Evolutionary conservation across 2,329 filamentous ascomycete genomes (phyloP).

Genomic region (Exophiala xenobiotica): DNA sequence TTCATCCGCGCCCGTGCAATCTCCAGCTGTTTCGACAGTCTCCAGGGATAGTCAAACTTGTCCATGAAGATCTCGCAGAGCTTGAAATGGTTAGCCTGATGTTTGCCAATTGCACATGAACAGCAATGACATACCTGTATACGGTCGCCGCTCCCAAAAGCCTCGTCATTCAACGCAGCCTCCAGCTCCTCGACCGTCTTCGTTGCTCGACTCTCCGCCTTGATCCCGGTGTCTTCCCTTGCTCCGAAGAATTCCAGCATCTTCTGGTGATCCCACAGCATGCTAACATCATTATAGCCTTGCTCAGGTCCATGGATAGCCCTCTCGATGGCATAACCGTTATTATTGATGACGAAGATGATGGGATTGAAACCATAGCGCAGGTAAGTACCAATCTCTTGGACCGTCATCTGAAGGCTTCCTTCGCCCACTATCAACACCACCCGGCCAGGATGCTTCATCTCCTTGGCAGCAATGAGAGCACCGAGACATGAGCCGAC

Average conservation of each 20-base stretch:
- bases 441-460: constrained; percentile 25
- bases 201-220: constrained; percentile 23
- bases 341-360: constrained; percentile 33
- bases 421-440: constrained; percentile 33
- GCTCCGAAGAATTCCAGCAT: constrained; percentile 31
- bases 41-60: constrained; percentile 24
- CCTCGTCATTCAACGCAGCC: constrained; percentile 18
- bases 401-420: constrained; percentile 33
- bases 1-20: constrained; percentile 7
- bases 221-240: constrained; percentile 39
- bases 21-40: constrained; percentile 19
- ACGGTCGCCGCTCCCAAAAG: constrained; percentile 19
- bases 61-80: constrained; percentile 27
- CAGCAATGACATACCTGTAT: constrained; percentile 15
- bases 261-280: constrained; percentile 32
- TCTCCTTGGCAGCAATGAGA: constrained; percentile 29
- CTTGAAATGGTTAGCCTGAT: constrained; percentile 13
- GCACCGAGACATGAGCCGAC: constrained; percentile 31
- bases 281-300: constrained; percentile 32
- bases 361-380: constrained; percentile 31
- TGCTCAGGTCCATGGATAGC: constrained; percentile 32
- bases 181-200: constrained; percentile 26
- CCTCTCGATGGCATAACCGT: constrained; percentile 33
- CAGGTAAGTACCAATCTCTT: constrained; percentile 32
- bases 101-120: not conserved